A percentile compares a stretch with the other conserved stretches of the same genome.
These are phyloP conservation scores for Tricholoma terreum DNA, from an alignment of 768 basidiomycete genomes.

Conservation along the genomic window DNA sequence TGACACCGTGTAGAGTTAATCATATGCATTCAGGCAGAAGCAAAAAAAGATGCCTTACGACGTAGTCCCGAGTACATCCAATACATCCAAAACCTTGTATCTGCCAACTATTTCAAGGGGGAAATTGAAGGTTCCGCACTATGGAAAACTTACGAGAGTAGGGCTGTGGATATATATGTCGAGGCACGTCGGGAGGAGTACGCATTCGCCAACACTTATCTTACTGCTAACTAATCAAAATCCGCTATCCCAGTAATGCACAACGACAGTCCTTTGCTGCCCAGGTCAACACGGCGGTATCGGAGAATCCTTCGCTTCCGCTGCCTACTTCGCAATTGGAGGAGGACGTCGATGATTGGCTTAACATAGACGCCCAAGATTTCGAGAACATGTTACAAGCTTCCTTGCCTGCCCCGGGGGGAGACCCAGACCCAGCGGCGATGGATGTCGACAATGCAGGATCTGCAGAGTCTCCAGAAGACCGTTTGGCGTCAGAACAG, in stretches of 20 bases:
- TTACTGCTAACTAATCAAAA: not conserved
- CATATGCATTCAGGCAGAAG: slow-evolving; percentile 45
- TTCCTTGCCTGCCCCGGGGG: slow-evolving; percentile 27
- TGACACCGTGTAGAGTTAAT: slow-evolving; percentile 4
- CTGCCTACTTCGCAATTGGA: slow-evolving; percentile 25
- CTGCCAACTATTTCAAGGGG: slow-evolving; percentile 72
- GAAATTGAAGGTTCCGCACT: slow-evolving; percentile 73
- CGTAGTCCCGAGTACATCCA: slow-evolving; percentile 64
- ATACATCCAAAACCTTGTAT: slow-evolving; percentile 65
- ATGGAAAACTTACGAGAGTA: slow-evolving; percentile 73
- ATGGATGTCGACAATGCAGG: slow-evolving; percentile 49
- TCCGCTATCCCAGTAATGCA: slow-evolving; percentile 40
- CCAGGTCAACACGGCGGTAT: slow-evolving; percentile 64
- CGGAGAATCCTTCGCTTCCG: slow-evolving; percentile 31
- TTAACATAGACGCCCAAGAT: slow-evolving; percentile 72
- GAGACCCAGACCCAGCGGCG: slow-evolving; percentile 18
- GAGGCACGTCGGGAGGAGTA: slow-evolving; percentile 65
- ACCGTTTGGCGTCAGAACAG: slow-evolving; percentile 57
- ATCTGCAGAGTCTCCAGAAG: slow-evolving; percentile 36
- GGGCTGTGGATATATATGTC: slow-evolving; percentile 67
- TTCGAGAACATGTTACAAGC: slow-evolving; percentile 71
- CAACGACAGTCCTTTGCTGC: slow-evolving; percentile 74
- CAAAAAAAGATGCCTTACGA: slow-evolving; percentile 63
- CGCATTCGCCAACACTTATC: slow-evolving; percentile 24
- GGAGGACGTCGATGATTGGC: slow-evolving; percentile 67